Conservation (phyloP, 768 basidiomycete species). For the Mycena kentingensis region DNA sequence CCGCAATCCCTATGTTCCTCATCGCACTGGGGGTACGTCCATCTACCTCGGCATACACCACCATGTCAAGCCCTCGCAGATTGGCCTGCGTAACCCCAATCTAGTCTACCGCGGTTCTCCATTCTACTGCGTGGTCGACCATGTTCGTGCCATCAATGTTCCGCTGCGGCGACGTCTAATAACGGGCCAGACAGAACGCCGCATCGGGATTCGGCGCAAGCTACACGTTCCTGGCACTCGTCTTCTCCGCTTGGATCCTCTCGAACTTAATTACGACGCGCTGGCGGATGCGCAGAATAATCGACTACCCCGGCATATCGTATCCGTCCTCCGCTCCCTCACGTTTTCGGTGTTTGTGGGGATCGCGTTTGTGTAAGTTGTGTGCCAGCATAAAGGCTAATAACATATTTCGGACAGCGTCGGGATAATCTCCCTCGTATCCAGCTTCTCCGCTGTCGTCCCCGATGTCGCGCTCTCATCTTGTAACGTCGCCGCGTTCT, state of each 20-base stretch:
- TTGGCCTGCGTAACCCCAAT: neutral
- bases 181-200: slow-evolving; percentile 5
- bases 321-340: slow-evolving; percentile 26
- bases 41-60: neutral
- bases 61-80: neutral
- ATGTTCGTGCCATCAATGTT: neutral
- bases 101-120: slow-evolving; percentile 13
- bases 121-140: slow-evolving; percentile 13
- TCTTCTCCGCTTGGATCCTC: slow-evolving; percentile 7
- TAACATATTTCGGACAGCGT: neutral
- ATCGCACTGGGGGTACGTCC: slow-evolving; percentile 7
- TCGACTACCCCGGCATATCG: slow-evolving; percentile 35
- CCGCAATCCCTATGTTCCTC: slow-evolving; percentile 6
- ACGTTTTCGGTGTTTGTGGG: slow-evolving; percentile 14
- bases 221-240: slow-evolving; percentile 6
- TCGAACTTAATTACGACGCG: slow-evolving; percentile 10
- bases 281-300: slow-evolving; percentile 12
- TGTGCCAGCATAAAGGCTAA: neutral
- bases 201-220: slow-evolving; percentile 9
- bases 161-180: neutral
- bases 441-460: slow-evolving; percentile 6
- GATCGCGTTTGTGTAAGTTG: slow-evolving; percentile 13
- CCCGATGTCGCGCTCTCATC: slow-evolving; percentile 16
- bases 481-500: slow-evolving; percentile 15
- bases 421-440: slow-evolving; percentile 13